Conservation (phyloP, 2,329 filamentous ascomycete genomes). For the Claviceps pazoutovae region DNA sequence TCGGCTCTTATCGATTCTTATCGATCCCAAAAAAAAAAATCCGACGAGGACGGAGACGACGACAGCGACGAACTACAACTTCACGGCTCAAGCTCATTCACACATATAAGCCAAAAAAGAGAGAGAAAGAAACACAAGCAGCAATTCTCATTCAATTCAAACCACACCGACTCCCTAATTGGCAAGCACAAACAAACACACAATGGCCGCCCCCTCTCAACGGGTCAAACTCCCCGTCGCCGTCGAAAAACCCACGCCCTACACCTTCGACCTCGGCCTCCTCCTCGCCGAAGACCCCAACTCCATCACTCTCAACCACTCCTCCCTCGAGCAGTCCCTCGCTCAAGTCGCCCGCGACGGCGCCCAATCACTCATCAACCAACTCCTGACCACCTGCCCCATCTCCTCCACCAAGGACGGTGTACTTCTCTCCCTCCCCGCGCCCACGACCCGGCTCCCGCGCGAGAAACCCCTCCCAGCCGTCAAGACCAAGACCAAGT, state of each 20-base stretch:
- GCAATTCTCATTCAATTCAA: neutral
- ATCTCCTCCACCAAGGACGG: conserved; percentile 55
- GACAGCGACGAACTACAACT: too few species aligned
- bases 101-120: neutral
- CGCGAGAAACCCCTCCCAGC: conserved; percentile 85
- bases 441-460: conserved; percentile 56
- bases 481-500: conserved; percentile 74
- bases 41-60: neutral
- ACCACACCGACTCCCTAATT: neutral
- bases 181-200: neutral
- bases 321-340: conserved; percentile 51
- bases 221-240: conserved; percentile 44
- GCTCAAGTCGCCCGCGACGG: conserved; percentile 69
- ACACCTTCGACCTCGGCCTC: conserved; percentile 84
- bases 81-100: too few species aligned
- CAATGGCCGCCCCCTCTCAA: conserved; percentile 23
- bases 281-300: conserved; percentile 81
- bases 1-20: neutral
- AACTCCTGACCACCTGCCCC: conserved; percentile 78
- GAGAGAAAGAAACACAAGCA: neutral
- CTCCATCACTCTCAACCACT: conserved; percentile 47
- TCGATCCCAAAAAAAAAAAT: neutral
- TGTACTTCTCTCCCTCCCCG: conserved; percentile 68
- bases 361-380: conserved; percentile 84
- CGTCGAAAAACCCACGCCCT: conserved; percentile 73